Evolutionary conservation across 2,329 filamentous ascomycete genomes (phyloP), one percentile per base, ranked within the genome.

Genomic region (Byssoonygena ceratinophila): DNA sequence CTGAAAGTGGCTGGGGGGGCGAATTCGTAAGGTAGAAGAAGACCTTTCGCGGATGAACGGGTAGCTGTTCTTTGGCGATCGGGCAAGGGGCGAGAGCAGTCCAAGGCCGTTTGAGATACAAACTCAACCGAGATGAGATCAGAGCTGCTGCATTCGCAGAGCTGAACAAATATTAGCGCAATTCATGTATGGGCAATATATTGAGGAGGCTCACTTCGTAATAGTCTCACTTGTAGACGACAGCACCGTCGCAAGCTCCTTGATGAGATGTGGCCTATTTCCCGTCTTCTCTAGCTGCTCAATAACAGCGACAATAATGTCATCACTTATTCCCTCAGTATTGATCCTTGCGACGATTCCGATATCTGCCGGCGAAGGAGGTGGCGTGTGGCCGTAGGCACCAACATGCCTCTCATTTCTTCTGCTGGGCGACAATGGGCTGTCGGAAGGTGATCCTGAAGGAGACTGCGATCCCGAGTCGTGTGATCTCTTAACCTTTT

Each of bases 11-110:
- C 65, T 91, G 87, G 64, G 85, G 87, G 44, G 86, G 82, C 63
- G 79, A 84, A n/a, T 86, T 94, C 36, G 88, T 94, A 55, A 98
- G 80, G 72, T 90, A 97, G 72, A 94, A 97, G 75, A 95, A 97
- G 44, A 94, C 90, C 69, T 92, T 87, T 65, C 91, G 85, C 18
- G 92, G 92, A 66, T 97, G 91, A 39, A 91, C 85, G 37, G 86
- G 83, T 66, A 96, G 88, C 51, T 96, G 80, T 70, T 95, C 88
- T 72, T 97, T 97, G 48, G 87, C 87, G 52, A 97, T 73, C 2
- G 92, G 91, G 69, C 92, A 97, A 50, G 85, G 87, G 47, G 84
- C 77, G 48, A 83, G 72, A 6, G 84, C 81, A 25, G 81, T 86
- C 90, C 85, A 88, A 51, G 86, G 72, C 59, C 92, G 87, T 74